phyloP scores from a whole-genome alignment of 805 yeast genomes.

The Metschnikowia rubicola region DNA sequence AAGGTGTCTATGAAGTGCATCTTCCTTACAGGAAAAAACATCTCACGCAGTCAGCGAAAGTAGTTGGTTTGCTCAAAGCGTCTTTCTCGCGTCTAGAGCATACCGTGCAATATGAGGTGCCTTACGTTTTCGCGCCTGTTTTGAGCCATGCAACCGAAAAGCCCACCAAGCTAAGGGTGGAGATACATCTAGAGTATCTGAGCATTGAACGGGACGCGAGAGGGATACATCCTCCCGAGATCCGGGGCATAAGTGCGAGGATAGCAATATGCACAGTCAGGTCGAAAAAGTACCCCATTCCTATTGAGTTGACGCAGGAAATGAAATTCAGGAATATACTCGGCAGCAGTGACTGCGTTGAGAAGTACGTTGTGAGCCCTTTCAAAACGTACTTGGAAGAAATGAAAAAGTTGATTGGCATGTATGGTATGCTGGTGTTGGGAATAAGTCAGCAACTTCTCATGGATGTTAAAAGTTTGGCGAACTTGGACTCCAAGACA shows the following conservation, averaged over 20 bases:
- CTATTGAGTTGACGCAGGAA: conserved; percentile 15
- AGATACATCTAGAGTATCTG: conserved; percentile 7
- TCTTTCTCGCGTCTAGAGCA: conserved; percentile 15
- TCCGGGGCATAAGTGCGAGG: conserved; percentile 14
- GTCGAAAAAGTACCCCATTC: conserved; percentile 29
- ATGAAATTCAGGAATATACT: conserved; percentile 14
- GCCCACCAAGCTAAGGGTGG: conserved; percentile 2
- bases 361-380: conserved; percentile 20
- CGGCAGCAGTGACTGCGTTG: conserved; percentile 19
- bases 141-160: background rate
- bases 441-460: conserved; percentile 19
- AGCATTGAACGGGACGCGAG: conserved; percentile 7
- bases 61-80: conserved; percentile 22
- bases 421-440: conserved; percentile 19
- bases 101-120: conserved; percentile 13
- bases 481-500: conserved; percentile 22
- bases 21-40: conserved; percentile 21
- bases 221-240: conserved; percentile 14
- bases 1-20: conserved; percentile 14
- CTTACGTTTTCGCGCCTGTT: conserved; percentile 5
- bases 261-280: conserved; percentile 19
- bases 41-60: conserved; percentile 20
- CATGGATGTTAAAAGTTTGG: conserved; percentile 27
- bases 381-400: conserved; percentile 20
- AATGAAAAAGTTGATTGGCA: conserved; percentile 15